Percentiles rank a stretch among this genome's conserved stretches.
phyloP scores from a whole-genome alignment of 495 filamentous ascomycete species.

The Poronia punctata region DNA sequence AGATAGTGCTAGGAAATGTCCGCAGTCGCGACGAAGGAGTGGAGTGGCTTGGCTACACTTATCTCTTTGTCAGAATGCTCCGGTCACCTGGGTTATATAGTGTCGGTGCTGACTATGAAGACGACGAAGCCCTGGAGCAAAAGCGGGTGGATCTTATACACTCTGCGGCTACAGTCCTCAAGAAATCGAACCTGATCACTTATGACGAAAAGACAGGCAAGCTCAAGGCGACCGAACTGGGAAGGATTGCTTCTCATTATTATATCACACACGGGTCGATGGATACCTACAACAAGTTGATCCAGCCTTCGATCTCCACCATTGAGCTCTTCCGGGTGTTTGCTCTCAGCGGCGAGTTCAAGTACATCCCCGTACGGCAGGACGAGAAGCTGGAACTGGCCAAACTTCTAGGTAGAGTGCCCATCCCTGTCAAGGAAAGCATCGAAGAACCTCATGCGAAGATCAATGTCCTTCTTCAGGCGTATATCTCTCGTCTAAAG shows the following conservation, averaged over 20 bases:
- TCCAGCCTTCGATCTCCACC: slow-evolving; percentile 82
- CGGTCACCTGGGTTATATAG: slow-evolving; percentile 93
- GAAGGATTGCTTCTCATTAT: slow-evolving; percentile 93
- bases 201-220: slow-evolving; percentile 93
- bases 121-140: slow-evolving; percentile 86
- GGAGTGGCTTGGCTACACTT: slow-evolving; percentile 98
- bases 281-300: slow-evolving; percentile 90
- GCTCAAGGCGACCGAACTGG: slow-evolving; percentile 86
- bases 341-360: slow-evolving; percentile 95
- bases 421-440: slow-evolving; percentile 93
- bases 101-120: slow-evolving; percentile 90
- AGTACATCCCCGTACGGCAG: slow-evolving; percentile 95
- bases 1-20: slow-evolving; percentile 94
- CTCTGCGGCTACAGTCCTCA: slow-evolving; percentile 81
- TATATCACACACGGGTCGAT: slow-evolving; percentile 97
- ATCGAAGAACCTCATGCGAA: slow-evolving; percentile 96
- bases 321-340: slow-evolving; percentile 98
- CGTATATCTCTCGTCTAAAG: slow-evolving; percentile 91
- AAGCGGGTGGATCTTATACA: slow-evolving; percentile 95
- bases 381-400: slow-evolving; percentile 96
- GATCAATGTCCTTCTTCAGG: slow-evolving; percentile 97
- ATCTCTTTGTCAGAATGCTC: slow-evolving; percentile 96
- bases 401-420: slow-evolving; percentile 82
- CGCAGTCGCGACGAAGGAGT: slow-evolving; percentile 89
- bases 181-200: slow-evolving; percentile 81